These are phyloP conservation scores for Chalciporus pseudorubinellus DNA, from an alignment of 768 basidiomycete genomes.

Conservation along the genomic window DNA sequence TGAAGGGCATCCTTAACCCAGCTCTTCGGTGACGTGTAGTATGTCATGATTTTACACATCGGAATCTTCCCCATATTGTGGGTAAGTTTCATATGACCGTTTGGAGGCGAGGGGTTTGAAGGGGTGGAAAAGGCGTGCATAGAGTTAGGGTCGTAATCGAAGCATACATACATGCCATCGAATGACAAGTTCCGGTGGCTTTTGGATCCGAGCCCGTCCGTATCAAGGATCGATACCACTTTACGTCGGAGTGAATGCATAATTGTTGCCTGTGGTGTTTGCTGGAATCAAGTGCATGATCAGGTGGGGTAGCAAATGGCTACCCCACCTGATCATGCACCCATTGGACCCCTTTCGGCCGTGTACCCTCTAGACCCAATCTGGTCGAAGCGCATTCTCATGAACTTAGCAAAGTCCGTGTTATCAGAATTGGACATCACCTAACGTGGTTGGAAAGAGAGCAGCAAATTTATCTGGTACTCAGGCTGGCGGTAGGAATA, in stretches of 20 bases:
- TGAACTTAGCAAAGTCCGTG: too few species aligned
- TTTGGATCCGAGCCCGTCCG: too few species aligned
- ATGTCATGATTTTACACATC: neutral
- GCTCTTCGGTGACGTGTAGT: neutral
- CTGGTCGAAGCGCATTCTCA: slow-evolving; percentile 20
- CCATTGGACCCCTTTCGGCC: slow-evolving; percentile 9
- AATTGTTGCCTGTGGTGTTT: slow-evolving; percentile 19
- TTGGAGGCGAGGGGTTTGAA: too few species aligned
- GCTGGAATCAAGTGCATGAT: neutral
- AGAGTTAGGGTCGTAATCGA: neutral
- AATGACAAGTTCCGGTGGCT: too few species aligned
- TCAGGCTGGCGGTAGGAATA: too few species aligned
- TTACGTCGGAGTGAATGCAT: neutral
- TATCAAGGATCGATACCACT: slow-evolving; percentile 6
- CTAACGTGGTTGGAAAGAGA: too few species aligned
- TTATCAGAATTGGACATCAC: too few species aligned
- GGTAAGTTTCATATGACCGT: neutral
- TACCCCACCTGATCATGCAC: neutral
- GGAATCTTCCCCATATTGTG: neutral
- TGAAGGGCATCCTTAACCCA: neutral
- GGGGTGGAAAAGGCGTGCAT: neutral
- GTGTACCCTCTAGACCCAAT: slow-evolving; percentile 7
- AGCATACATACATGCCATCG: neutral
- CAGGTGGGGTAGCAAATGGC: slow-evolving; percentile 6
- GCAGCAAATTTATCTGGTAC: too few species aligned